These are phyloP conservation scores for Oidiodendron maius DNA, from an alignment of 495 filamentous ascomycete genomes.

Conservation along the genomic window DNA sequence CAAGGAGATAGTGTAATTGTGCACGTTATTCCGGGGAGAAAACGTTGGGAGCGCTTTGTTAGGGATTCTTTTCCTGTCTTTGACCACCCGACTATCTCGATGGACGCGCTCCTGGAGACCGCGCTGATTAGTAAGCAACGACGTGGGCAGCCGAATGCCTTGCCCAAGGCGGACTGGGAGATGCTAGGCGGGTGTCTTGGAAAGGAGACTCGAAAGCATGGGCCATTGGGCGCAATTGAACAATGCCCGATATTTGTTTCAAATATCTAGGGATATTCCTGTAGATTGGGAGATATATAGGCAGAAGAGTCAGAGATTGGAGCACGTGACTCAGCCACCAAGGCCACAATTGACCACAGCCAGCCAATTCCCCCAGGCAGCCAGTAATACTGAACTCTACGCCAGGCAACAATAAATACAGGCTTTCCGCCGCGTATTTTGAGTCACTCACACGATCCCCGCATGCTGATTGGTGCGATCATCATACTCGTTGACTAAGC, in stretches of 20 bases:
- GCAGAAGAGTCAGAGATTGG: no score
- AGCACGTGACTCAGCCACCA: background rate
- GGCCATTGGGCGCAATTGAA: no score
- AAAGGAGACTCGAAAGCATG: no score
- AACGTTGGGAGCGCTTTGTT: background rate
- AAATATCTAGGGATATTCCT: no score
- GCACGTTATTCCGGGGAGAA: background rate
- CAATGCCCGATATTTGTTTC: no score
- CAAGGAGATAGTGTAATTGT: no score
- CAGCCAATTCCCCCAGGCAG: background rate
- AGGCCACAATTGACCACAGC: background rate
- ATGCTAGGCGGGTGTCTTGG: no score
- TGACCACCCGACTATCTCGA: background rate
- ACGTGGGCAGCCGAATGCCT: no score
- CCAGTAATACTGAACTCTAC: background rate
- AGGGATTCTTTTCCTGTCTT: background rate
- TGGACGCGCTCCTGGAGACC: no score
- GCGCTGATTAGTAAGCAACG: no score
- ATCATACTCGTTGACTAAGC: slow-evolving; percentile 1
- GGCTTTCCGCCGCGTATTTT: background rate
- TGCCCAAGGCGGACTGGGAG: no score
- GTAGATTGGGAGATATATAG: no score
- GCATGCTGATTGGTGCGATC: slow-evolving; percentile 8
- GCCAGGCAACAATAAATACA: slow-evolving; percentile 4
- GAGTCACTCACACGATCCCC: slow-evolving; percentile 3